phyloP scores from a whole-genome alignment of 164 flowering plant species.

The Tinospora cordifolia region DNA sequence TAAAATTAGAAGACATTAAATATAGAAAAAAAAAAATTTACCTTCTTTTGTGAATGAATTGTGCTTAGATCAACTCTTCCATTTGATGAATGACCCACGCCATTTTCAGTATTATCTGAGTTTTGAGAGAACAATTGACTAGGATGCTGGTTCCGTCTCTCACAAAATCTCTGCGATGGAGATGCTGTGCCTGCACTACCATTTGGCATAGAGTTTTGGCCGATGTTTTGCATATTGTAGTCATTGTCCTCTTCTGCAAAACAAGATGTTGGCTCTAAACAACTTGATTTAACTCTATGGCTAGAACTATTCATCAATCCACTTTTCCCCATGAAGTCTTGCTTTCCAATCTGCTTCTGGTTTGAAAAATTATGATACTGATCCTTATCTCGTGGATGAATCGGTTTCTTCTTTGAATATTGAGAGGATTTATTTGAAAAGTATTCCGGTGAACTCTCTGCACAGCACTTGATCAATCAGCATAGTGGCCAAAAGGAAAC shows the following conservation, averaged over 20 bases:
- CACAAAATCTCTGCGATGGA: constrained; percentile 6
- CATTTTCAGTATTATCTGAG: constrained; percentile 16
- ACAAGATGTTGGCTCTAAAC: constrained; percentile 24
- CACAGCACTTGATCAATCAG: background rate
- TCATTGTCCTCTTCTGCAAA: constrained; percentile 27
- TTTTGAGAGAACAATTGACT: background rate
- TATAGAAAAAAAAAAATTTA: constrained; percentile 14
- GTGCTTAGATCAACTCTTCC: constrained; percentile 12
- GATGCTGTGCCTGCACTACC: constrained; percentile 14
- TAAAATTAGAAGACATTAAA: background rate
- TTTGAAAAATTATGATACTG: background rate
- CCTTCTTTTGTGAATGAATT: constrained; percentile 23
- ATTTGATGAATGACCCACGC: constrained; percentile 15
- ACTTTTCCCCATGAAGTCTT: background rate
- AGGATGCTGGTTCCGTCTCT: constrained; percentile 5
- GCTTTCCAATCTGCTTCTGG: constrained; percentile 1
- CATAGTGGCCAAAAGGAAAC: background rate
- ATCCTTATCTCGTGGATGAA: background rate
- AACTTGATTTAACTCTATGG: constrained; percentile 19
- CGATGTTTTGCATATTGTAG: constrained; percentile 13
- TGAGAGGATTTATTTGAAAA: background rate
- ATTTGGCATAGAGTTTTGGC: constrained; percentile 13
- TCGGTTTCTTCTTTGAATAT: constrained; percentile 1
- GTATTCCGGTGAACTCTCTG: constrained; percentile 16
- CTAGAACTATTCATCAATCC: constrained; percentile 7